Evolutionary conservation across 1,284 basidiomycete genomes (phyloP).

Genomic region (Exobasidium rhododendri): DNA sequence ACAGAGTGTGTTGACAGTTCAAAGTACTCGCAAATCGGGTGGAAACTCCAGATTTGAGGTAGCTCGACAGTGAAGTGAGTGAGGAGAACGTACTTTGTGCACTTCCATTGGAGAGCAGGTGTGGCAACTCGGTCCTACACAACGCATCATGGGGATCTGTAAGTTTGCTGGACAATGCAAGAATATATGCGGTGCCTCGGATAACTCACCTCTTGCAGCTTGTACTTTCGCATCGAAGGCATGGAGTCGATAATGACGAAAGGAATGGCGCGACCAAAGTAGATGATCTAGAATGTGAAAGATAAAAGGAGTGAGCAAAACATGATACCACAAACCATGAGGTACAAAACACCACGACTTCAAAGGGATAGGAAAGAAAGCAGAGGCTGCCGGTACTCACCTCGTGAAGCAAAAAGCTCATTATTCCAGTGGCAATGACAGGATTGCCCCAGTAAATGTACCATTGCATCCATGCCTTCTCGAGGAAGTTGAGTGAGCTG

Average conservation of each 20-base stretch:
- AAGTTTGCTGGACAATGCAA: not conserved
- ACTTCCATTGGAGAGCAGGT: conserved; percentile 83
- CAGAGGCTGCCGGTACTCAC: conserved; percentile 56
- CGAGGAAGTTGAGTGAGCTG: conserved; percentile 37
- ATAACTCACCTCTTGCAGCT: conserved; percentile 65
- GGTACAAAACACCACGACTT: not conserved
- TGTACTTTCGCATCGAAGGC: conserved; percentile 91
- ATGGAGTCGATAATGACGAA: conserved; percentile 95
- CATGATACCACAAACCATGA: not conserved
- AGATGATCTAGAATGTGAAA: conserved; percentile 68
- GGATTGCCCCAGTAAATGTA: conserved; percentile 67
- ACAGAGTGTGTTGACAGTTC: conserved; percentile 90
- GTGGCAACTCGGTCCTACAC: conserved; percentile 71
- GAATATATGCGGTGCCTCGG: too few species aligned
- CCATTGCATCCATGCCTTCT: conserved; percentile 56
- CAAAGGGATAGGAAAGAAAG: too few species aligned
- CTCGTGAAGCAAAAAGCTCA: conserved; percentile 92
- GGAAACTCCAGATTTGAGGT: conserved; percentile 94
- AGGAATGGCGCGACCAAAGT: conserved; percentile 91
- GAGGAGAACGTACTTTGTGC: conserved; percentile 88
- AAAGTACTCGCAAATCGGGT: conserved; percentile 82
- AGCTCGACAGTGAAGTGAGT: conserved; percentile 96
- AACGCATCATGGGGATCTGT: too few species aligned
- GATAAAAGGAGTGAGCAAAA: not conserved
- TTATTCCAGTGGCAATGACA: conserved; percentile 85